Conservation (phyloP, 192 early-diverging fungal species). For the Jimgerdemannia flammicorona region DNA sequence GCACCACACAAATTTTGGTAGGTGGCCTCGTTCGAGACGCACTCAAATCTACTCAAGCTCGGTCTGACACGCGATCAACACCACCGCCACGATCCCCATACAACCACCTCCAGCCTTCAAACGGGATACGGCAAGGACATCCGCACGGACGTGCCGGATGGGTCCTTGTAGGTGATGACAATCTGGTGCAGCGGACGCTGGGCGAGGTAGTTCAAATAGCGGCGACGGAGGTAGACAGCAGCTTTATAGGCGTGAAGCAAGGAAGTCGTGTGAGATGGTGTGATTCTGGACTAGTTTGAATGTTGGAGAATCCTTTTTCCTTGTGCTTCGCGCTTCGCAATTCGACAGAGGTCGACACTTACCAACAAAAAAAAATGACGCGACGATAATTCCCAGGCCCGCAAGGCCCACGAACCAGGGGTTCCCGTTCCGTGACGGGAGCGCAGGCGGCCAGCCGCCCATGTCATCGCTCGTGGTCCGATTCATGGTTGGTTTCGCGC, state of each 20-base stretch:
- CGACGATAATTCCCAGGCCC: not conserved
- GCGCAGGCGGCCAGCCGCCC: no score
- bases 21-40: no score
- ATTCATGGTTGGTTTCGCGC: not conserved
- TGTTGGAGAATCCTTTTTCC: not conserved
- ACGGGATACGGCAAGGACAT: not conserved
- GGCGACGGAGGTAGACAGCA: not conserved
- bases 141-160: not conserved
- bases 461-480: not conserved
- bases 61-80: no score
- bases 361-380: not conserved
- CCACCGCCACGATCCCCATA: no score
- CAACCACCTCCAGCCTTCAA: not conserved
- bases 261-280: not conserved
- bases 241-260: not conserved
- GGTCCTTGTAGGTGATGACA: not conserved
- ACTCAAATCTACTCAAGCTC: no score
- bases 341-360: not conserved
- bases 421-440: not conserved
- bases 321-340: no score
- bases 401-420: not conserved
- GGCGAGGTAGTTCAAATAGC: not conserved
- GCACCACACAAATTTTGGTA: no score
- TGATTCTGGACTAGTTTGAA: not conserved
- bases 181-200: not conserved